phyloP scores from a whole-genome alignment of 176 grass and related monocot genomes.

The Musa itinerans region DNA sequence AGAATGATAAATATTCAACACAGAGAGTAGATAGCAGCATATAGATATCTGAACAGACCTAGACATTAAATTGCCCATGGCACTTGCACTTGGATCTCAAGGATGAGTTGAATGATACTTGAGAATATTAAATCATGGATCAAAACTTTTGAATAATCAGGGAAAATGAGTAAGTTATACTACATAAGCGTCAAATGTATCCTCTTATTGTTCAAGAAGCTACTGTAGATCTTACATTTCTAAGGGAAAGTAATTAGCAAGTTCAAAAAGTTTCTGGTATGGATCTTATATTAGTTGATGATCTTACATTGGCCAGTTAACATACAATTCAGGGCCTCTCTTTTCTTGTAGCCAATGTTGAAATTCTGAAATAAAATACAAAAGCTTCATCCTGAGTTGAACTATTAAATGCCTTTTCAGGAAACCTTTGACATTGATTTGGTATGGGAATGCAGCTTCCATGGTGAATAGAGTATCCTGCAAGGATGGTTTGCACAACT shows the following conservation, averaged over 20 bases:
- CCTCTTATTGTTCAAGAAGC: too few species aligned
- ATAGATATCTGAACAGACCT: too few species aligned
- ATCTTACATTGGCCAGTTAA: background rate
- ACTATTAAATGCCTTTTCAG: constrained; percentile 56
- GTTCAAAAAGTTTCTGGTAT: too few species aligned
- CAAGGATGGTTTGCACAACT: constrained; percentile 33
- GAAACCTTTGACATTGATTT: constrained; percentile 93
- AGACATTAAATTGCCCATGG: too few species aligned
- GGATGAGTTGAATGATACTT: background rate
- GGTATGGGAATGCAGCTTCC: constrained; percentile 94
- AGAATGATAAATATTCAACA: too few species aligned
- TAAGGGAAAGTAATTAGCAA: too few species aligned
- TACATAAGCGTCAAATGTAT: too few species aligned
- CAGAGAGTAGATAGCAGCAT: too few species aligned
- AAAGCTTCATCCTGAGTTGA: constrained; percentile 28
- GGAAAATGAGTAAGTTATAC: too few species aligned
- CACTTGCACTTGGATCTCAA: background rate
- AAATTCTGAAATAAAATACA: background rate
- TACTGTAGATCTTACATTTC: too few species aligned
- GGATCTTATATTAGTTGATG: too few species aligned
- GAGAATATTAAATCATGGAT: background rate
- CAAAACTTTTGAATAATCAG: background rate
- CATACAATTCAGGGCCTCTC: background rate
- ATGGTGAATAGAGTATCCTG: constrained; percentile 96
- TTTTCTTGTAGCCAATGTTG: background rate